These are phyloP conservation scores for Kluyveromyces sp. DNA, from an alignment of 1,139 yeast genomes.

Conservation along the genomic window DNA sequence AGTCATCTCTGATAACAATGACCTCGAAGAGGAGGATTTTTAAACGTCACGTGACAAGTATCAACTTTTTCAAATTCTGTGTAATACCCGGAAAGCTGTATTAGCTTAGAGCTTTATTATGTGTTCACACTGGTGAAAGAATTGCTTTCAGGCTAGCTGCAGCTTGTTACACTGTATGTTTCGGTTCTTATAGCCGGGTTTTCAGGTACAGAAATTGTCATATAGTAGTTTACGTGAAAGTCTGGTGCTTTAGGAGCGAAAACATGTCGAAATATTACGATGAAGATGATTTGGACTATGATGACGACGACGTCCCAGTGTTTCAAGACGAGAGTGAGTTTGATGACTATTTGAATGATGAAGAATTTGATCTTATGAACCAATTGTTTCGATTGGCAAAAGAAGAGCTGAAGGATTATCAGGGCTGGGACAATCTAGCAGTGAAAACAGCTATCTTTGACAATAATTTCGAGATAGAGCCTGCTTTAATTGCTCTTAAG, in stretches of 20 bases:
- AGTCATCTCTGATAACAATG: not conserved
- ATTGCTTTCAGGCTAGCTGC: no score
- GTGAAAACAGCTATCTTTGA: conserved; percentile 29
- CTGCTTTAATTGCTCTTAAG: conserved; percentile 23
- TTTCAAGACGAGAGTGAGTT: conserved; percentile 32
- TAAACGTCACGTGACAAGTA: conserved; percentile 1
- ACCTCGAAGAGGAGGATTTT: not conserved
- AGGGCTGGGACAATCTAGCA: conserved; percentile 29
- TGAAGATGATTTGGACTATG: conserved; percentile 21
- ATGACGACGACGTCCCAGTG: conserved; percentile 25
- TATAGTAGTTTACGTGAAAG: no score
- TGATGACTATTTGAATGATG: conserved; percentile 33
- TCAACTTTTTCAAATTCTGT: not conserved
- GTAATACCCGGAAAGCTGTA: not conserved
- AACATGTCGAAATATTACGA: conserved; percentile 22
- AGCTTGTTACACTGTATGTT: no score
- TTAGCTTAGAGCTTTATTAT: not conserved
- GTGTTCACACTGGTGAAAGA: no score
- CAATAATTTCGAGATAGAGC: conserved; percentile 23
- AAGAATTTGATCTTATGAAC: conserved; percentile 30
- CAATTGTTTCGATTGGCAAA: conserved; percentile 24
- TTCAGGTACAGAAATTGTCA: no score
- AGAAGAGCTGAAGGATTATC: conserved; percentile 22
- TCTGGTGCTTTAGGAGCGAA: not conserved
- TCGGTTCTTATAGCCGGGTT: no score